phyloP scores from a whole-genome alignment of 192 early-diverging fungal genomes.

The Rhizophagus sp. region DNA sequence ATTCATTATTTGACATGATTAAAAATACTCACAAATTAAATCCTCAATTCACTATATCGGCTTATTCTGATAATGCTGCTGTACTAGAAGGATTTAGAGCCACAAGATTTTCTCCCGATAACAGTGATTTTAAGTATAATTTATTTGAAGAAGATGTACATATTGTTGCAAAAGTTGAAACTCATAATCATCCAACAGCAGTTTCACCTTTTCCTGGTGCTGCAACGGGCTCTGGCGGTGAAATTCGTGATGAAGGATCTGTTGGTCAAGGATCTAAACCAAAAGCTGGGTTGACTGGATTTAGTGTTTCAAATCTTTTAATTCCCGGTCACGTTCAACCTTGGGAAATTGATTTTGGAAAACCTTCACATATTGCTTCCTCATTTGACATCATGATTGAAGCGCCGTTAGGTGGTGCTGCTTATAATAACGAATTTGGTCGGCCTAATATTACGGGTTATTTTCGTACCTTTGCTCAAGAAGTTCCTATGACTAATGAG shows the following conservation, averaged over 20 bases:
- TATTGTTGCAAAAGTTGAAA: conserved; percentile 96
- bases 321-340: conserved; percentile 90
- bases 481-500: conserved; percentile 51
- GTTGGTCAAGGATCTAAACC: conserved; percentile 95
- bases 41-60: conserved; percentile 85
- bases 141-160: conserved; percentile 74
- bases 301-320: conserved; percentile 91
- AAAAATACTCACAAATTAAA: conserved; percentile 84
- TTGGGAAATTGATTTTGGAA: conserved; percentile 89
- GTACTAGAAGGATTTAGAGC: conserved; percentile 81
- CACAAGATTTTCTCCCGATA: conserved; percentile 56
- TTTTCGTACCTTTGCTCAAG: conserved; percentile 90
- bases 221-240: conserved; percentile 97
- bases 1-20: conserved; percentile 97
- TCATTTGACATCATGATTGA: conserved; percentile 98
- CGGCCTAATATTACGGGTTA: conserved; percentile 93
- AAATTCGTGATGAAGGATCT: conserved; percentile 99
- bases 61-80: conserved; percentile 98
- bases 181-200: conserved; percentile 99
- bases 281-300: conserved; percentile 94
- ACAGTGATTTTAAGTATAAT: conserved; percentile 59
- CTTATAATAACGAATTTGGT: conserved; percentile 99
- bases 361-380: conserved; percentile 88
- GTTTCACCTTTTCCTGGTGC: conserved; percentile 99
- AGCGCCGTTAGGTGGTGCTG: conserved; percentile 95